Evolutionary conservation across 306 rosid genomes (phyloP).

Genomic region (Lathyrus aphaca): DNA sequence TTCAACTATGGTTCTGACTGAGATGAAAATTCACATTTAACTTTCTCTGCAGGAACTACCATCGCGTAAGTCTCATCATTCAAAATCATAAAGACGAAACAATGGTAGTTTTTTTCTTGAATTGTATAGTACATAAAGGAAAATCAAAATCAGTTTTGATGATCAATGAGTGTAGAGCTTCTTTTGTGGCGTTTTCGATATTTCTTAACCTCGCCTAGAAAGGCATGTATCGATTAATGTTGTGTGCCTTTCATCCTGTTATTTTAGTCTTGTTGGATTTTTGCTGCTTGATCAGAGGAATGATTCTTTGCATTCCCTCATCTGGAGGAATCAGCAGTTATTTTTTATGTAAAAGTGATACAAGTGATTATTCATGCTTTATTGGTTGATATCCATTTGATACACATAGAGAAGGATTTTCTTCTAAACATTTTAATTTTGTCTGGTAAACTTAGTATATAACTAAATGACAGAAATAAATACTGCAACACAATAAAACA

Average conservation of each 20-base stretch:
- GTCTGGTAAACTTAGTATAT: not conserved
- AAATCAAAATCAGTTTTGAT: too few relatives aligned
- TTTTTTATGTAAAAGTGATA: not conserved
- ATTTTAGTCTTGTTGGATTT: too few relatives aligned
- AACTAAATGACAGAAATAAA: too few relatives aligned
- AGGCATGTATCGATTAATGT: too few relatives aligned
- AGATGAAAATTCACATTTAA: conserved; percentile 26
- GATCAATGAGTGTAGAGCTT: too few relatives aligned
- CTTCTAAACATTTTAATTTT: not conserved
- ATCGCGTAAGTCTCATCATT: conserved; percentile 57
- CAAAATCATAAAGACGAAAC: conserved; percentile 48
- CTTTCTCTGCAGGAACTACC: conserved; percentile 67
- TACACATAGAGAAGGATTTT: not conserved
- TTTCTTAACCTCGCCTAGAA: too few relatives aligned
- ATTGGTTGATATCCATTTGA: not conserved
- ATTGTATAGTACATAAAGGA: too few relatives aligned
- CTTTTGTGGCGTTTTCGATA: too few relatives aligned
- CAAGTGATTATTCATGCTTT: not conserved
- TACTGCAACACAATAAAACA: too few relatives aligned
- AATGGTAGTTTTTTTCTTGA: too few relatives aligned
- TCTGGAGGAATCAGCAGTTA: not conserved
- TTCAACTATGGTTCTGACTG: conserved; percentile 8
- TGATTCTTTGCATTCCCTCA: not conserved
- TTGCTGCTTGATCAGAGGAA: too few relatives aligned
- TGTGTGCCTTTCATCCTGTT: too few relatives aligned